Percentiles rank a stretch among this genome's conserved stretches.
Evolutionary conservation across 2,329 filamentous ascomycete species (phyloP).

Genomic region (Pezizomycotina sp.): DNA sequence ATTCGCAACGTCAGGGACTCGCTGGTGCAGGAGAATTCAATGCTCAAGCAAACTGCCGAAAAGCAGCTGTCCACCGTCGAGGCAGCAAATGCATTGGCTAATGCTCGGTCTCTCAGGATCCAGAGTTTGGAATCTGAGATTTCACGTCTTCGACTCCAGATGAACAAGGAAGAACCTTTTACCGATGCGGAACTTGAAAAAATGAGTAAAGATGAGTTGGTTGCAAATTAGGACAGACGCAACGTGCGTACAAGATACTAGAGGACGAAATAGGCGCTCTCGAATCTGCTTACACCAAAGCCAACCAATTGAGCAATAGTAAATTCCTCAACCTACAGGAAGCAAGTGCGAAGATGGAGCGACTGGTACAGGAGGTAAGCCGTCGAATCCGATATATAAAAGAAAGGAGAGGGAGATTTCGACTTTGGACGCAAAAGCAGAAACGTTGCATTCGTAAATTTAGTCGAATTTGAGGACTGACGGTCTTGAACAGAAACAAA

Average conservation of each 20-base stretch:
- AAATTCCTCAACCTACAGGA: constrained; percentile 82
- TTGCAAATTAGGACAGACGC: constrained; percentile 54
- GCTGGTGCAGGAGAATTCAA: constrained; percentile 60
- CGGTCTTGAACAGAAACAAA: constrained; percentile 34
- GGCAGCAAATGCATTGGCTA: constrained; percentile 64
- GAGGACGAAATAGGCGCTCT: constrained; percentile 78
- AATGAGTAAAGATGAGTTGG: constrained; percentile 53
- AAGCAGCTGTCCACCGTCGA: constrained; percentile 52
- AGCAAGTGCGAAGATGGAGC: constrained; percentile 35
- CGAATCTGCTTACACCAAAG: constrained; percentile 79
- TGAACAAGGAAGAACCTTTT: constrained; percentile 34
- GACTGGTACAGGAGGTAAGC: constrained; percentile 20
- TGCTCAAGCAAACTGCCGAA: constrained; percentile 63
- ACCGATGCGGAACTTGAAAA: constrained; percentile 37
- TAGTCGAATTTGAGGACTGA: constrained; percentile 19
- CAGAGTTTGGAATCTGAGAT: constrained; percentile 67
- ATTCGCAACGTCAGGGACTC: constrained; percentile 77
- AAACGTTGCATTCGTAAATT: too few species aligned
- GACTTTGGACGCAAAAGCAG: too few species aligned
- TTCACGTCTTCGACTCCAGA: constrained; percentile 46
- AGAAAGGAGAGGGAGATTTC: too few species aligned
- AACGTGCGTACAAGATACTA: constrained; percentile 65
- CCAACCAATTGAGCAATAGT: constrained; percentile 66
- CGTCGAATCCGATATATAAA: too few species aligned
- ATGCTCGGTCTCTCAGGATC: constrained; percentile 66